phyloP scores from a whole-genome alignment of 106 monocot genomes.

The Alisma plantagoaquatica region DNA sequence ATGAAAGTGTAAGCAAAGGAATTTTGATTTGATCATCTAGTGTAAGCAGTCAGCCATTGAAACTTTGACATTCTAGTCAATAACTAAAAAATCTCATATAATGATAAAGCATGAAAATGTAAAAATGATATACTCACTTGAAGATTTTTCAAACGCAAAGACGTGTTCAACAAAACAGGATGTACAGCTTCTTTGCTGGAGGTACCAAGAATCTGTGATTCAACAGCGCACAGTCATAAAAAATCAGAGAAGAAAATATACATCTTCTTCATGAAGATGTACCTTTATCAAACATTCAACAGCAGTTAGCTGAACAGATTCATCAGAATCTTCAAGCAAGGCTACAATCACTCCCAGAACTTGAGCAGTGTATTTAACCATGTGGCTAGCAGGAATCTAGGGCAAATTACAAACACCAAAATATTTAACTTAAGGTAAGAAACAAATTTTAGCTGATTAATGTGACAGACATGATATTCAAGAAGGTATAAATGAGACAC shows the following conservation, averaged over 20 bases:
- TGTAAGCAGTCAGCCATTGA: too few relatives aligned
- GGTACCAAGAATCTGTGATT: constrained; percentile 52
- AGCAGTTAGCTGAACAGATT: constrained; percentile 87
- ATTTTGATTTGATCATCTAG: too few relatives aligned
- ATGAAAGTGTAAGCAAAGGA: constrained; percentile 29
- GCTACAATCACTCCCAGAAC: constrained; percentile 81
- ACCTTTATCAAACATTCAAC: constrained; percentile 73
- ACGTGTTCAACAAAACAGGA: constrained; percentile 68
- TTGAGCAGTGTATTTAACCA: constrained; percentile 59
- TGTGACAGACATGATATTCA: too few relatives aligned
- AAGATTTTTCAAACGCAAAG: constrained; percentile 70
- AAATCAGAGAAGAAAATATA: neutral
- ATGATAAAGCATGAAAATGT: neutral
- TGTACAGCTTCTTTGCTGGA: constrained; percentile 67
- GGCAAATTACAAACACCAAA: too few relatives aligned
- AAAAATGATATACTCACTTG: constrained; percentile 39
- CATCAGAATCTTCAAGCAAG: constrained; percentile 92
- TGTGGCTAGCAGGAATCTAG: constrained; percentile 77
- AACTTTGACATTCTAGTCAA: too few relatives aligned
- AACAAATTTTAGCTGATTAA: too few relatives aligned
- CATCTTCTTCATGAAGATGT: too few relatives aligned
- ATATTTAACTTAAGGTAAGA: too few relatives aligned
- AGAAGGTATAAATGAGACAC: too few relatives aligned
- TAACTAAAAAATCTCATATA: too few relatives aligned
- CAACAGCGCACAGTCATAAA: neutral